Percentiles rank a stretch among this genome's conserved stretches.
Evolutionary conservation across 1,139 yeast genomes (phyloP).

Genomic region (Yamadazyma jaroonii): DNA sequence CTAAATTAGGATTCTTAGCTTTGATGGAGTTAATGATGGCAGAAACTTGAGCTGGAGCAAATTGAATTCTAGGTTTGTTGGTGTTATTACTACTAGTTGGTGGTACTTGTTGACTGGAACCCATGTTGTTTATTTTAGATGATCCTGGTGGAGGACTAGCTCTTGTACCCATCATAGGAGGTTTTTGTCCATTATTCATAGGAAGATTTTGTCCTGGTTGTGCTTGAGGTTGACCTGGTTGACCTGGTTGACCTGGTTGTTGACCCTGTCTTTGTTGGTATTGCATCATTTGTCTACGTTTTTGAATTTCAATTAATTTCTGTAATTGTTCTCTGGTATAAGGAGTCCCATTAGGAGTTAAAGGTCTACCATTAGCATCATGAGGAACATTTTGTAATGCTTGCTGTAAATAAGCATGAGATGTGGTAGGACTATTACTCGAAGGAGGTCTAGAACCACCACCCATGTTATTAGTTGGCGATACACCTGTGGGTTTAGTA

Average conservation of each 20-base stretch:
- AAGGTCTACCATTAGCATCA: conserved; percentile 25
- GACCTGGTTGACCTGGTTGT: neutral
- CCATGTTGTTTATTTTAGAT: neutral
- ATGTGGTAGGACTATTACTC: conserved; percentile 2
- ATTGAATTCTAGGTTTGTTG: conserved; percentile 38
- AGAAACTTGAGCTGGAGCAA: conserved; percentile 65
- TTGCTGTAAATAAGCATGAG: conserved; percentile 7
- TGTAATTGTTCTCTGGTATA: conserved; percentile 56
- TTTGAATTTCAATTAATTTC: conserved; percentile 49
- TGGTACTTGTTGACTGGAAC: conserved; percentile 14
- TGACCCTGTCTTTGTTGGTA: conserved; percentile 29
- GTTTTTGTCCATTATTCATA: conserved; percentile 7
- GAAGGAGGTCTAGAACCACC: neutral
- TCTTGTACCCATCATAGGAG: conserved; percentile 15
- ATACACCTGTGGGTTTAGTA: conserved; percentile 8
- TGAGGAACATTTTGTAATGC: conserved; percentile 8
- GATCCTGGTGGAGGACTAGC: conserved; percentile 12
- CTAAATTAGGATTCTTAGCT: conserved; percentile 62
- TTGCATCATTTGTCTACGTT: conserved; percentile 50
- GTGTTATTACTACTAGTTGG: conserved; percentile 14
- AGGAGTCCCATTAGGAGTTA: conserved; percentile 52
- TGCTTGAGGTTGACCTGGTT: neutral
- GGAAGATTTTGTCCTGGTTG: conserved; percentile 4
- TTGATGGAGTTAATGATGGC: conserved; percentile 69
- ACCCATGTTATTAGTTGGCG: conserved; percentile 11